Base-by-base conservation (phyloP, 305 asterid species). In the Fraxinus sp. region DNA sequence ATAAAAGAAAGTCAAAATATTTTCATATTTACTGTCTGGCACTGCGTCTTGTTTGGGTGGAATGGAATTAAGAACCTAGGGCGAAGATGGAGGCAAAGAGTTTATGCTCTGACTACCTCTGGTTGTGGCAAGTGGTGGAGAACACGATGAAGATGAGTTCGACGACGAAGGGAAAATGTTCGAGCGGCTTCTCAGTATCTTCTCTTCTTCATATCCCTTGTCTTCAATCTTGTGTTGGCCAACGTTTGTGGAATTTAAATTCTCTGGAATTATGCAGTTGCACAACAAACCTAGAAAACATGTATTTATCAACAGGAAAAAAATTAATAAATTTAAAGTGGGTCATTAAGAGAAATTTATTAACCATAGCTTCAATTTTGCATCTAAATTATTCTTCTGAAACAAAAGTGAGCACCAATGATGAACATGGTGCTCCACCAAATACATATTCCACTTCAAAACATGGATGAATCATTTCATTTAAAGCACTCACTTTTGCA, bases 261-360 rank as follows among this genome's bases (percentile, higher is more conserved):
- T 90, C 80, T 76, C 92, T 16, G 93, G 92, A 81, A 91, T 89
- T 1, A 91, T 80, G 30, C 97, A 91, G 62, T 87, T 83, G 89
- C 94, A 91, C 18, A 88, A 41, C n/a, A 87, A 80, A 81, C 95
- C 97, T 93, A 2, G 20, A 80, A 24, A 13, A 20, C 14, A 55
- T 30, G 10, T 35, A 41, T 16, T 33, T 41, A 73, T 74, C 18
- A 7, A 32, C 57, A 13, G 20, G 66, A 82, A 9, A 0, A 66
- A 46, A 66, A 66, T 66, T 22, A 64, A 22, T 64, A 22, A 22
- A 64, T 64, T 64, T 66, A 66, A 24, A 3, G 18, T 46, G 57
- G 57, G 13, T 44, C 55, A 46, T 46, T 13, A 16, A 16, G 62
- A 52, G 30, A 59, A 20, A 5, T 59, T 5, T n/a, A 59, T 24